Evolutionary conservation across 2,329 filamentous ascomycete genomes (phyloP).

Genomic region (Aspergillus sp.): DNA sequence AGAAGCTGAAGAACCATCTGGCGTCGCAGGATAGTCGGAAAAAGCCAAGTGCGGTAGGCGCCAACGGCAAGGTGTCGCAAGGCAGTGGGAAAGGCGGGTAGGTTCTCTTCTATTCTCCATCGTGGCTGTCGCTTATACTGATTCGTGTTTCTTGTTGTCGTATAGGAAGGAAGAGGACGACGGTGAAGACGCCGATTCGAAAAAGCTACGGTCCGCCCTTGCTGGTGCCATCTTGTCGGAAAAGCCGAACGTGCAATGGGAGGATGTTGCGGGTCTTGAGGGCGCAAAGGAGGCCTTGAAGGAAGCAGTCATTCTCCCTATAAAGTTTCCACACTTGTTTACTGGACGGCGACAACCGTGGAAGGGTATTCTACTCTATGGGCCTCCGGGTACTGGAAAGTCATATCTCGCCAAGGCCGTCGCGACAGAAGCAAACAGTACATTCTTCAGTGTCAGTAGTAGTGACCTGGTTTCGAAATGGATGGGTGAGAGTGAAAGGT

Average conservation of each 20-base stretch:
- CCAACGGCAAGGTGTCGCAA: constrained; percentile 51
- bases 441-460: constrained; percentile 97
- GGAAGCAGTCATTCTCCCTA: constrained; percentile 94
- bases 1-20: constrained; percentile 94
- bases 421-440: constrained; percentile 96
- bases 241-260: constrained; percentile 95
- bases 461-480: constrained; percentile 97
- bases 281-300: constrained; percentile 94
- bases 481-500: constrained; percentile 99
- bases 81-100: constrained; percentile 57
- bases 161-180: constrained; percentile 57
- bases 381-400: constrained; percentile 95
- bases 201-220: constrained; percentile 90
- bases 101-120: constrained; percentile 18
- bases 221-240: constrained; percentile 91
- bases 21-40: constrained; percentile 58
- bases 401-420: constrained; percentile 97
- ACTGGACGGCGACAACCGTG: constrained; percentile 94
- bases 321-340: constrained; percentile 97
- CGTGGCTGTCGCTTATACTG: not conserved
- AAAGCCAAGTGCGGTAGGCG: constrained; percentile 52
- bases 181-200: constrained; percentile 77
- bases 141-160: not conserved
- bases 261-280: constrained; percentile 94
- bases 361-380: constrained; percentile 97